These are phyloP conservation scores for Lomentospora prolificans DNA, from an alignment of 2,329 filamentous ascomycete genomes.

Conservation along the genomic window DNA sequence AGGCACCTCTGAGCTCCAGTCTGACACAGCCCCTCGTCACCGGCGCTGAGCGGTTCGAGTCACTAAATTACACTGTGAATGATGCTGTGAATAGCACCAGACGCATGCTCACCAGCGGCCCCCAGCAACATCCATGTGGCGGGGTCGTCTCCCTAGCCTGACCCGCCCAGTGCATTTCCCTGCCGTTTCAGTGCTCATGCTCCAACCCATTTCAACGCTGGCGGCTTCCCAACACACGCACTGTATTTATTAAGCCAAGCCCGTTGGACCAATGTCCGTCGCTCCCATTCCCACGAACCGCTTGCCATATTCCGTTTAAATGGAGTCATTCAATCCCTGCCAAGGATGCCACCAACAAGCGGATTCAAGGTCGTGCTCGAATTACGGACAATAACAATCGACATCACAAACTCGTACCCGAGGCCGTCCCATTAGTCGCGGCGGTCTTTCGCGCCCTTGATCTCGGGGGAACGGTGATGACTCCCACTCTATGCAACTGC, in stretches of 20 bases:
- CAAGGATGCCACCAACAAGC: neutral
- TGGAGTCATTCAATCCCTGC: slow-evolving; percentile 1
- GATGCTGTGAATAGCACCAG: neutral
- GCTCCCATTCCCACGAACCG: neutral
- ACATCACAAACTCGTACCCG: too few relatives aligned
- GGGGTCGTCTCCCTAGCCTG: too few relatives aligned
- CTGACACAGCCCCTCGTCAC: neutral
- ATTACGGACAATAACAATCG: neutral
- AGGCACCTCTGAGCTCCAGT: too few relatives aligned
- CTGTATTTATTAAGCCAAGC: neutral
- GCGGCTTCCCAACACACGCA: too few relatives aligned
- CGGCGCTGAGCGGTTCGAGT: neutral
- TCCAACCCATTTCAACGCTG: neutral
- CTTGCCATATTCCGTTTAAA: neutral
- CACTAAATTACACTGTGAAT: neutral
- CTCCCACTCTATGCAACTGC: neutral
- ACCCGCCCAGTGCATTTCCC: neutral
- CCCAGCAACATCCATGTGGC: too few relatives aligned
- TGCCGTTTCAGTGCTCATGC: neutral
- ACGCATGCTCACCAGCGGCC: neutral
- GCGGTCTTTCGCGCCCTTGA: neutral
- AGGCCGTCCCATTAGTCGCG: too few relatives aligned
- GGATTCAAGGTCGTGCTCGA: slow-evolving; percentile 1
- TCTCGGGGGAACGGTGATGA: too few relatives aligned
- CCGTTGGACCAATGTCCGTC: neutral